Evolutionary conservation across 2,329 filamentous ascomycete species (phyloP), one percentile per base, ranked within the genome.

Genomic region (Hypoxylon sp.): DNA sequence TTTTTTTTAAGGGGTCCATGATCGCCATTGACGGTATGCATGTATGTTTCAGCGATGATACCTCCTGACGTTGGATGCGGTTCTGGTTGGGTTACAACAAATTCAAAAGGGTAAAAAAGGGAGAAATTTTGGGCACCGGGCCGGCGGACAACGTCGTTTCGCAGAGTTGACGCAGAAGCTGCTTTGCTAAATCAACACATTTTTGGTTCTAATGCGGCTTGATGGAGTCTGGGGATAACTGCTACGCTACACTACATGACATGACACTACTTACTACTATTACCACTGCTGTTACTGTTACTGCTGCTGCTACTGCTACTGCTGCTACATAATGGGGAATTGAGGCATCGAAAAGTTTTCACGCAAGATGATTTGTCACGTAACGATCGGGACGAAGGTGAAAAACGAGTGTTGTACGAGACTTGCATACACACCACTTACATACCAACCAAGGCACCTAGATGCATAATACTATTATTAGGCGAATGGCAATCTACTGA

Each of bases 1-100:
- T 5, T 31, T 5, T 5, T 46, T 68, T 72, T 68, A 63, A 70
- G 67, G 69, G 67, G 67, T 71, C 61, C 67, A 70, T 65, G 66
- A 65, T 69, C 66, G 50, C 58, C 69, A 39, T 58, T 67, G 50
- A 59, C 31, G 19, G 26, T 53, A 64, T 68, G 60, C 63, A 58
- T 71, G 63, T 63, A 67, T 53, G 70, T 72, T 72, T 67, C 68
- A 71, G 68, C 70, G 61, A 72, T 72, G 68, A 69, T 71, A 72
- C 70, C 70, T 71, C 68, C 70, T 68, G 59, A 68, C 63, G 63
- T 72, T 62, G 68, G 68, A 70, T 59, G 65, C 61, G 65, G 65
- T 58, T 48, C 56, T 68, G 65, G 68, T 59, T 67, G 63, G 70
- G 70, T 67, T 67, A 54, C 60, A 69, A 24, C 58, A 31, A 39